Evolutionary conservation across 2,329 filamentous ascomycete genomes (phyloP).

Genomic region (Septoria linicola): DNA sequence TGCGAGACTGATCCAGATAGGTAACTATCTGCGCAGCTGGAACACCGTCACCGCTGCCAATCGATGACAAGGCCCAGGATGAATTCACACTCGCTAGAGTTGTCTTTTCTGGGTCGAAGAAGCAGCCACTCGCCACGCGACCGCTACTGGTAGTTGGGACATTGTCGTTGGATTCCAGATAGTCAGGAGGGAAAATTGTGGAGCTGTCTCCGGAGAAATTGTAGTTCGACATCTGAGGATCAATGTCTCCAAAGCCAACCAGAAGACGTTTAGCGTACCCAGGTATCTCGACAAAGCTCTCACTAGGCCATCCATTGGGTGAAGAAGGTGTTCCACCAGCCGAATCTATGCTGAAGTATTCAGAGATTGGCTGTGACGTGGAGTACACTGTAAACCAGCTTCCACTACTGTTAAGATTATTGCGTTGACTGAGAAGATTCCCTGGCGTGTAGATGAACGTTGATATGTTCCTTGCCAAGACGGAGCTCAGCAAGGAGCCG

Average conservation of each 20-base stretch:
- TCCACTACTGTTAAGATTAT: constrained; percentile 51
- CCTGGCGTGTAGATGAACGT: constrained; percentile 56
- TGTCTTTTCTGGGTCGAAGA: constrained; percentile 48
- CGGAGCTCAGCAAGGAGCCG: constrained; percentile 47
- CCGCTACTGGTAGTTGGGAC: constrained; percentile 42
- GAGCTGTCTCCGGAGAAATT: constrained; percentile 53
- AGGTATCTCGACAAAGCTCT: constrained; percentile 56
- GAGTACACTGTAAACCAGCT: constrained; percentile 55
- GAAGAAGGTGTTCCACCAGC: constrained; percentile 46
- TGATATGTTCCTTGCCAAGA: constrained; percentile 51
- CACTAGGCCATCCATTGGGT: constrained; percentile 63
- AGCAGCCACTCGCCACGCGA: constrained; percentile 53
- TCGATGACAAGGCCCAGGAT: constrained; percentile 51
- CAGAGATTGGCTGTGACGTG: constrained; percentile 48
- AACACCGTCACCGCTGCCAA: constrained; percentile 18
- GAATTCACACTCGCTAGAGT: constrained; percentile 49
- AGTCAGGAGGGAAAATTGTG: constrained; percentile 52
- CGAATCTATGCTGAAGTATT: constrained; percentile 52
- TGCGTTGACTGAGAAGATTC: constrained; percentile 52
- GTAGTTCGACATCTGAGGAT: constrained; percentile 58
- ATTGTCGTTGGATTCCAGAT: constrained; percentile 43
- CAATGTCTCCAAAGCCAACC: constrained; percentile 56
- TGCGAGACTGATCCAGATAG: constrained; percentile 33
- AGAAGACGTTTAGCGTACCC: constrained; percentile 55
- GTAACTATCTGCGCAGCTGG: constrained; percentile 8